Evolutionary conservation across 1,139 yeast species (phyloP), one percentile per base, ranked within the genome.

Genomic region (Pichia sp.): DNA sequence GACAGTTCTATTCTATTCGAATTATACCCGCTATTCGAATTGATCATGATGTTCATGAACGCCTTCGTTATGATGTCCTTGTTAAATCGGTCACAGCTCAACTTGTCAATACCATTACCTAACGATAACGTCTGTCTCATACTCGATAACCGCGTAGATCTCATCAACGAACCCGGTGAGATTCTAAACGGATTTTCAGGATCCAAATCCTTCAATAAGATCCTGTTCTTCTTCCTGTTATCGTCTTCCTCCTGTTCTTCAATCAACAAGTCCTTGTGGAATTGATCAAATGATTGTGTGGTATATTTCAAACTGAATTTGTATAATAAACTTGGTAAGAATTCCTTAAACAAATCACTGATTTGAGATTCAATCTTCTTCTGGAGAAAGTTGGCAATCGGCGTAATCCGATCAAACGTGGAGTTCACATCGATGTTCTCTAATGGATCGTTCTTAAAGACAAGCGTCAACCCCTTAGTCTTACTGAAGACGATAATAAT

Each of bases 361-460:
- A 89, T 83, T 63, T 87, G 94, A 48, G 74, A 77, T 63, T 89
- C 96, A 53, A 89, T 89, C 63, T 88, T 94, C 40, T 77, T 77
- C 61, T 89, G 96, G 48, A 89, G 68, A 56, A 87, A 86, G 52
- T 81, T 77, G 15, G 95, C 94, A 59, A 89, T 79, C 1, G 89
- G 91, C 47, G 86, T 88, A 37, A 89, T 85, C 37, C 85, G 81
- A 65, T 89, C 96, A 67, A 89, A 88, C 14, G 96, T 85, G 9
- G 95, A 85, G 49, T 83, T 80, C 10, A 89, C 96, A 54, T 82
- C 82, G 52, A 89, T 87, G 27, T 84, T 79, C 56, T 87, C 95
- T 50, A 89, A 72, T 0, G 96, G 96, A 65, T 89, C 96, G 65
- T 89, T 89, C 56, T 93, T 76, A 67, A 89, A 89, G 31, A 89